phyloP scores from a whole-genome alignment of 2,329 filamentous ascomycete genomes.

The Alternaria sp. region DNA sequence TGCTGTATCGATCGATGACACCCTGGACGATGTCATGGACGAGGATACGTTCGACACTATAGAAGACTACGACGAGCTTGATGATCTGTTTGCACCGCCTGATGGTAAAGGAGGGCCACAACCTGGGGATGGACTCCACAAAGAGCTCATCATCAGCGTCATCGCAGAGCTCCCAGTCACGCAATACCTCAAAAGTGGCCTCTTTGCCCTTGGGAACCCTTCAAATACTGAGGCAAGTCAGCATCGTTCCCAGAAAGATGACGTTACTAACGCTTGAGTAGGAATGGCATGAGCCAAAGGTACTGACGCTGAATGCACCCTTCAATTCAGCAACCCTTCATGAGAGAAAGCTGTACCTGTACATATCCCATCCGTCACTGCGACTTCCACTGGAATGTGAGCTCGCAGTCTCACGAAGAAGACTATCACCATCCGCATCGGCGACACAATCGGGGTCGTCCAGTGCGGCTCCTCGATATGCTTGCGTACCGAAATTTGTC shows the following conservation, averaged over 20 bases:
- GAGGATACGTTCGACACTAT: conserved; percentile 48
- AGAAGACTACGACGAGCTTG: conserved; percentile 49
- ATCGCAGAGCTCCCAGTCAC: conserved; percentile 43
- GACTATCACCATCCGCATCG: conserved; percentile 38
- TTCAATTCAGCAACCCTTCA: conserved; percentile 46
- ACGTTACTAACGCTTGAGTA: not conserved
- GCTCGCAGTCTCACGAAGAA: conserved; percentile 44
- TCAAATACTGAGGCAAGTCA: conserved; percentile 24
- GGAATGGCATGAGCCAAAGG: conserved; percentile 27
- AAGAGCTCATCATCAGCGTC: conserved; percentile 47
- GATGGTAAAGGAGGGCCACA: conserved; percentile 37
- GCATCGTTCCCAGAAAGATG: no score
- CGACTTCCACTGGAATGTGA: conserved; percentile 45
- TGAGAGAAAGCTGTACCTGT: conserved; percentile 46
- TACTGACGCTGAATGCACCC: conserved; percentile 40
- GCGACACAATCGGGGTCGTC: conserved; percentile 31
- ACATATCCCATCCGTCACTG: conserved; percentile 44
- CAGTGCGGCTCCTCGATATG: conserved; percentile 36
- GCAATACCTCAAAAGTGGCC: conserved; percentile 34
- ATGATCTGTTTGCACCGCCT: conserved; percentile 45
- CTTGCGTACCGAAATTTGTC: conserved; percentile 43
- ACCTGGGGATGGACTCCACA: conserved; percentile 46
- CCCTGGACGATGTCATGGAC: conserved; percentile 46
- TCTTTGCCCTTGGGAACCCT: conserved; percentile 32
- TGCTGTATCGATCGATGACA: conserved; percentile 46